These are phyloP conservation scores for Polygonum maritimum DNA, from an alignment of 148 eudicot species.

Conservation along the genomic window DNA sequence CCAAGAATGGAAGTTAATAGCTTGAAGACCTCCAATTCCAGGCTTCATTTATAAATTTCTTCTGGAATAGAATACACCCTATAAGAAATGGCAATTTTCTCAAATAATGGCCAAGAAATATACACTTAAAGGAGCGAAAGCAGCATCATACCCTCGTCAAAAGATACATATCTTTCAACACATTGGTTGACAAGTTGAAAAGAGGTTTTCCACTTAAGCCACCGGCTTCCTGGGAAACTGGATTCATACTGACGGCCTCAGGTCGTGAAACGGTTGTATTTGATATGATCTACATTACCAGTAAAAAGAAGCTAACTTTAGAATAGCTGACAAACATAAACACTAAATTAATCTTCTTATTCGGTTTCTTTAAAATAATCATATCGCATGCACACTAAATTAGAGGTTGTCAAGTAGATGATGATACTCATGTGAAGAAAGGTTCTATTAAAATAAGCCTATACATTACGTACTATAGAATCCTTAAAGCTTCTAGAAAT, in stretches of 20 bases:
- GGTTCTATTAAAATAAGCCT: too few relatives aligned
- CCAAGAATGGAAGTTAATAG: not conserved
- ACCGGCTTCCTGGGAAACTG: slow-evolving; percentile 67
- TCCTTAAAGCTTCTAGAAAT: too few relatives aligned
- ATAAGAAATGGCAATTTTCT: not conserved
- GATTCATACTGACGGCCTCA: slow-evolving; percentile 42
- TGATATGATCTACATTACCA: slow-evolving; percentile 65
- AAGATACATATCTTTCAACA: slow-evolving; percentile 79
- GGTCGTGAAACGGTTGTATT: slow-evolving; percentile 98
- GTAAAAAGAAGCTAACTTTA: slow-evolving; percentile 10
- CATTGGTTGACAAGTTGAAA: slow-evolving; percentile 59
- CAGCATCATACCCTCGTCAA: slow-evolving; percentile 63
- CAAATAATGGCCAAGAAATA: not conserved
- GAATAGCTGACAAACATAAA: not conserved
- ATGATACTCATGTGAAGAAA: too few relatives aligned
- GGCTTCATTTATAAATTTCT: not conserved
- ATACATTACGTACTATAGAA: too few relatives aligned
- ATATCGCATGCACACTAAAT: not conserved
- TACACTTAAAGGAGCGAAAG: not conserved
- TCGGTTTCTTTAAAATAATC: not conserved
- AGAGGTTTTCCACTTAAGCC: slow-evolving; percentile 99
- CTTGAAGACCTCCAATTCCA: not conserved
- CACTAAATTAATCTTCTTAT: not conserved
- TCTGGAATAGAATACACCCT: not conserved
- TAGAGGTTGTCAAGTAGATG: too few relatives aligned